phyloP scores from a whole-genome alignment of 306 rosid species.

The Mimosa pudica region DNA sequence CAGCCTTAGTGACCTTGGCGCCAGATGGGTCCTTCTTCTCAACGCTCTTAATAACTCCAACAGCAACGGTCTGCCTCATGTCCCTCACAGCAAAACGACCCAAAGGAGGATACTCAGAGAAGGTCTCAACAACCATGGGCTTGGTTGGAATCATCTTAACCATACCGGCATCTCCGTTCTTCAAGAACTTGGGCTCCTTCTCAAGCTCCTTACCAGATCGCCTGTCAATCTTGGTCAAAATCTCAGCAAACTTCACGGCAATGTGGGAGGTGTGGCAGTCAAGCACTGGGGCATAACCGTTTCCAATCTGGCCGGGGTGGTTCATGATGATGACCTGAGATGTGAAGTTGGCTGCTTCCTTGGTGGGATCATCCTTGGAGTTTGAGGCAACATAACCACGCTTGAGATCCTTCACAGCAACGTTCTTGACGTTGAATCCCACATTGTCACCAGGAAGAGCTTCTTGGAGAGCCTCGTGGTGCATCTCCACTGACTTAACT shows the following conservation, averaged over 20 bases:
- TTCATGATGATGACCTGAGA: conserved; percentile 92
- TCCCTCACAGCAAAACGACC: conserved; percentile 93
- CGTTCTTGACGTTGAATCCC: conserved; percentile 91
- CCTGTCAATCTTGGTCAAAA: conserved; percentile 56
- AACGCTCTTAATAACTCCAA: conserved; percentile 81
- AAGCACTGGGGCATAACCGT: conserved; percentile 88
- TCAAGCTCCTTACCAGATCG: conserved; percentile 52
- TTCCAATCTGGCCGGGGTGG: conserved; percentile 92
- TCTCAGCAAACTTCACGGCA: conserved; percentile 55
- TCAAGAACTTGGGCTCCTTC: conserved; percentile 53
- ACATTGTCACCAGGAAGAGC: conserved; percentile 52
- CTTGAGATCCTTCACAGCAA: conserved; percentile 94
- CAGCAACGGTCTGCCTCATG: conserved; percentile 96
- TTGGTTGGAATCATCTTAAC: conserved; percentile 91
- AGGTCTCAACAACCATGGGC: conserved; percentile 93
- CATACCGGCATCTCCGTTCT: conserved; percentile 86
- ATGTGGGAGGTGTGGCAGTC: conserved; percentile 75
- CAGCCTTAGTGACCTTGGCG: conserved; percentile 63
- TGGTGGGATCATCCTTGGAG: conserved; percentile 94
- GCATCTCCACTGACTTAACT: conserved; percentile 56
- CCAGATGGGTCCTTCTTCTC: conserved; percentile 89
- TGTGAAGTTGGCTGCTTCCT: conserved; percentile 86
- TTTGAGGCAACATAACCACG: conserved; percentile 92
- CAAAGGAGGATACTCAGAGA: conserved; percentile 80
- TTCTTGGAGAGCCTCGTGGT: conserved; percentile 44